Evolutionary conservation across 2,329 filamentous ascomycete species (phyloP), one percentile per base, ranked within the genome.

Genomic region (Cryphonectria nitschkei): DNA sequence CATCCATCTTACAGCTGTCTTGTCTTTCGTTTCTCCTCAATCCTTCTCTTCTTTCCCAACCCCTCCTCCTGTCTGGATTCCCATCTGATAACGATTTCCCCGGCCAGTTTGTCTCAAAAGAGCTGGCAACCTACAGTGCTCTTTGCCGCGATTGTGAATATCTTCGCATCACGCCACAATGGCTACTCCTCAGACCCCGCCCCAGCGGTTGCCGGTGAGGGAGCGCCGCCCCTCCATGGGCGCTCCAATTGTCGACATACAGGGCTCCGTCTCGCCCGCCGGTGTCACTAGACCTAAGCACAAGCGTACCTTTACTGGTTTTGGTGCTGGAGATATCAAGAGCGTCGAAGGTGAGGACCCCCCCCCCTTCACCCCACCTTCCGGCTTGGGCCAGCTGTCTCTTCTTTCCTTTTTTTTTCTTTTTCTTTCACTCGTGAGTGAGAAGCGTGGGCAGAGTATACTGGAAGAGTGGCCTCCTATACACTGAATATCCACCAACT

Each of bases 281-380:
- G 95, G 97, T 79, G 91, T 92, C 82, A 89, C 88, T 37, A 88
- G 96, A 73, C 96, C 96, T 62, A 99, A 98, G 84, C 96, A 99
- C 85, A 98, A 94, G 86, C 90, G 96, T 76, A 98, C 95, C n/a
- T 93, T 93, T 75, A 99, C 96, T 13, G 96, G 96, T 11, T 96
- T 98, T 79, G 95, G 94, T 46, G 88, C 94, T 39, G 86, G 89
- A 50, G 96, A 99, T 79, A 98, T 98, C 85, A 98, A 97, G 85
- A 92, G 84, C 77, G 93, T 98, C 65, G 95, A 98, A 84, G 94
- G 94, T 85, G 90, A 83, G 83, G 76, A 37, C 1, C n/a, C 6
- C 16, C 22, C 22, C 46, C 46, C 22, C 2, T 16, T 14, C 39
- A 1, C 39, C 37, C 46, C n/a, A 26, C 26, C 26, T 26, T 34